Percentiles rank a stretch among this genome's conserved stretches.
Conservation (phyloP, 2,329 filamentous ascomycete species). For the Periconia macrospinosa region DNA sequence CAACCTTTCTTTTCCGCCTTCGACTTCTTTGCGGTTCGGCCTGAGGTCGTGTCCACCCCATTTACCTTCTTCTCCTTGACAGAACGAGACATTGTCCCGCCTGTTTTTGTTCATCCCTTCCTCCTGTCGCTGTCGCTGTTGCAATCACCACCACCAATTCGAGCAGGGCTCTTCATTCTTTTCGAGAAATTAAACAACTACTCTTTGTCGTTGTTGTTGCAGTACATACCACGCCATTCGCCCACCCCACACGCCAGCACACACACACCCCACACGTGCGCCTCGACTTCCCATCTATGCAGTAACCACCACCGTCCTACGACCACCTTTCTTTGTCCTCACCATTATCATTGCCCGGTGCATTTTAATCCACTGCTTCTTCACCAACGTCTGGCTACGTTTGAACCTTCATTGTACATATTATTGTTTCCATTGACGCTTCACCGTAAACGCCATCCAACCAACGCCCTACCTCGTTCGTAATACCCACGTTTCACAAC, state of each 20-base stretch:
- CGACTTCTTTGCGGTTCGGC: slow-evolving; percentile 14
- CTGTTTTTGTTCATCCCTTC: slow-evolving; percentile 16
- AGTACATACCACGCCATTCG: neutral
- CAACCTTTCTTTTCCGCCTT: slow-evolving; percentile 15
- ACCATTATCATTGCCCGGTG: slow-evolving; percentile 21
- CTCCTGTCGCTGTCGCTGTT: slow-evolving; percentile 10
- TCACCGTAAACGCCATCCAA: neutral
- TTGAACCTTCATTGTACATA: slow-evolving; percentile 6
- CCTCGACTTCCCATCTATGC: slow-evolving; percentile 25
- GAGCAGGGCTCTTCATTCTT: slow-evolving; percentile 38
- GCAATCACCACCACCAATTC: slow-evolving; percentile 5
- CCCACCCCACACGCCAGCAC: slow-evolving; percentile 5
- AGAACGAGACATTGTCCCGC: slow-evolving; percentile 8
- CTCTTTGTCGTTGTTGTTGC: slow-evolving; percentile 13
- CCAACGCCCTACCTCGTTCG: neutral
- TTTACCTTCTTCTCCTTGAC: slow-evolving; percentile 7
- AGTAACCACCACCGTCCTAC: slow-evolving; percentile 29
- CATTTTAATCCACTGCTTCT: slow-evolving; percentile 16
- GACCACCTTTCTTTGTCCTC: slow-evolving; percentile 10
- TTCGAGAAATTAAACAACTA: slow-evolving; percentile 12
- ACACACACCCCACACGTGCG: slow-evolving; percentile 10
- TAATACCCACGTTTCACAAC: neutral
- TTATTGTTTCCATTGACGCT: neutral
- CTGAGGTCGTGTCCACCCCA: slow-evolving; percentile 22
- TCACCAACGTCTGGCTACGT: slow-evolving; percentile 37